A percentile compares a stretch with the other conserved stretches of the same genome.
Evolutionary conservation across 2,329 filamentous ascomycete genomes (phyloP).

Genomic region (Pseudogymnoascus pannorum): DNA sequence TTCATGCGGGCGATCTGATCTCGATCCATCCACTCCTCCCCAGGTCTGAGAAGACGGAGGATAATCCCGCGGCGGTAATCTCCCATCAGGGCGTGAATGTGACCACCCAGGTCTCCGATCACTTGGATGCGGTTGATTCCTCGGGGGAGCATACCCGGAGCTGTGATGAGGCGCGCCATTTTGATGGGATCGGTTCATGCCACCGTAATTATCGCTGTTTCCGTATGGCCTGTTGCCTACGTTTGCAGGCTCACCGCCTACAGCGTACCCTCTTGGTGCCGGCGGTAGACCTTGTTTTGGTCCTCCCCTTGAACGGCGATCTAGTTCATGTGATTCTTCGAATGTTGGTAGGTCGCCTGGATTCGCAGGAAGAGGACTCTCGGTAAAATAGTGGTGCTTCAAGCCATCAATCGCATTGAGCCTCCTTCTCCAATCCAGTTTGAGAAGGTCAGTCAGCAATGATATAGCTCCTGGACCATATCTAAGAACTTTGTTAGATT

Average conservation of each 20-base stretch:
- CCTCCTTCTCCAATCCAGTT: slow-evolving; percentile 78
- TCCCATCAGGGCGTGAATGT: slow-evolving; percentile 24
- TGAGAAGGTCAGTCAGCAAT: slow-evolving; percentile 73
- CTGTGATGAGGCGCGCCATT: slow-evolving; percentile 23
- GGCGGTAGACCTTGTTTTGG: slow-evolving; percentile 79
- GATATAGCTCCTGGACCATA: slow-evolving; percentile 67
- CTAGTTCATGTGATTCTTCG: slow-evolving; percentile 94
- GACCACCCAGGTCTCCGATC: slow-evolving; percentile 29
- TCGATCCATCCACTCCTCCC: slow-evolving; percentile 18
- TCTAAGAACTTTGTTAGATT: slow-evolving; percentile 36
- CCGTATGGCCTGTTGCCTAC: slow-evolving; percentile 19
- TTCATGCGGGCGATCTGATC: slow-evolving; percentile 32
- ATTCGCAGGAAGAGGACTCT: slow-evolving; percentile 66
- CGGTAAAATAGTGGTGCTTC: slow-evolving; percentile 85
- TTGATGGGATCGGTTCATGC: slow-evolving; percentile 22
- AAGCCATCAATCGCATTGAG: slow-evolving; percentile 93
- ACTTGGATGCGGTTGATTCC: slow-evolving; percentile 19
- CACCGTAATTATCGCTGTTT: slow-evolving; percentile 21
- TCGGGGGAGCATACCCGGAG: slow-evolving; percentile 12
- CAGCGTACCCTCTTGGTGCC: slow-evolving; percentile 83
- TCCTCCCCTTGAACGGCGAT: slow-evolving; percentile 82
- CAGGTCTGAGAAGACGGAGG: neutral
- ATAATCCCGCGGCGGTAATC: slow-evolving; percentile 25
- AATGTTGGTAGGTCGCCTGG: slow-evolving; percentile 86
- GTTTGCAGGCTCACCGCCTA: slow-evolving; percentile 56